phyloP scores from a whole-genome alignment of 2,329 filamentous ascomycete genomes.

The Anisogramma anomala region DNA sequence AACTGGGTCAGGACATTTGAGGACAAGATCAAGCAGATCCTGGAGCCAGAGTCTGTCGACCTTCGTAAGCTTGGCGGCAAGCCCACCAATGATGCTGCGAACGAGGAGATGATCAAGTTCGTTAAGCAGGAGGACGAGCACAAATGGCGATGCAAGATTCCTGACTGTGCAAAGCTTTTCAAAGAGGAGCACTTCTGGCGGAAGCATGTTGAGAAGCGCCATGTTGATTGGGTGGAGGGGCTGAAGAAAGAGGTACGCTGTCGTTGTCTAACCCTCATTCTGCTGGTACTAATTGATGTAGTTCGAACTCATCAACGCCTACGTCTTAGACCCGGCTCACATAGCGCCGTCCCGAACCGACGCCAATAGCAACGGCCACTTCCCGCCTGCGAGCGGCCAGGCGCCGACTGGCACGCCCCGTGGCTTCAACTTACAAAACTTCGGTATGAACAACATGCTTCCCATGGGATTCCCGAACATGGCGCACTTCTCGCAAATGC shows the following conservation, averaged over 20 bases:
- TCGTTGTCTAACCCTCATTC: not conserved
- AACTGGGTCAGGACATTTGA: slow-evolving; percentile 99
- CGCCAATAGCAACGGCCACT: slow-evolving; percentile 91
- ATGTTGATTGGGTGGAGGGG: slow-evolving; percentile 72
- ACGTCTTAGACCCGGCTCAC: slow-evolving; percentile 86
- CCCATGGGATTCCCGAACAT: slow-evolving; percentile 45
- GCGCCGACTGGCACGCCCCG: slow-evolving; percentile 73
- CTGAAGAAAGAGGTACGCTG: slow-evolving; percentile 65
- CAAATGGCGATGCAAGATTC: slow-evolving; percentile 93
- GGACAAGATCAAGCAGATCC: slow-evolving; percentile 84
- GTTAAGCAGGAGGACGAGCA: slow-evolving; percentile 97
- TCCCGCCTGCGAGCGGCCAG: slow-evolving; percentile 69
- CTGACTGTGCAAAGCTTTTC: slow-evolving; percentile 92
- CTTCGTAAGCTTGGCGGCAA: slow-evolving; percentile 85
- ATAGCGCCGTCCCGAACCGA: slow-evolving; percentile 90
- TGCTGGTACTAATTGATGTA: slow-evolving; percentile 27
- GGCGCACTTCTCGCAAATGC: slow-evolving; percentile 41
- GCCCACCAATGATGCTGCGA: slow-evolving; percentile 70
- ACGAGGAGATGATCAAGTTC: slow-evolving; percentile 74
- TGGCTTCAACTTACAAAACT: slow-evolving; percentile 76
- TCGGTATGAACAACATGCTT: slow-evolving; percentile 48
- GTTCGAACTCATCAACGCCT: slow-evolving; percentile 85
- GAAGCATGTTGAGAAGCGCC: slow-evolving; percentile 95
- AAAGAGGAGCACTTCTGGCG: slow-evolving; percentile 96
- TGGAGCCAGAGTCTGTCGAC: slow-evolving; percentile 81